phyloP scores from a whole-genome alignment of 2,329 filamentous ascomycete species.

The Peltaster fructicola region DNA sequence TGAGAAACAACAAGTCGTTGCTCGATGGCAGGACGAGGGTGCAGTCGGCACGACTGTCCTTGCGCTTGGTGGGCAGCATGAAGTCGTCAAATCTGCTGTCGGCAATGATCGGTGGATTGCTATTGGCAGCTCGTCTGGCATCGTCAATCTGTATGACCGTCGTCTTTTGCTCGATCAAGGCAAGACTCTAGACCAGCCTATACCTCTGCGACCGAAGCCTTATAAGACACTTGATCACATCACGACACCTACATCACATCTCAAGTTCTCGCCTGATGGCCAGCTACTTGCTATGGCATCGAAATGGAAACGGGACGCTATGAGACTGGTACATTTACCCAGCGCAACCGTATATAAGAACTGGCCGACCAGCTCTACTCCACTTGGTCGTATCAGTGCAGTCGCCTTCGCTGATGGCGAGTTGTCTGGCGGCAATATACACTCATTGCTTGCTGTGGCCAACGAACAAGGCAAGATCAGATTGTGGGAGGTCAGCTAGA shows the following conservation, averaged over 20 bases:
- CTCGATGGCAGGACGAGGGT: slow-evolving; percentile 79
- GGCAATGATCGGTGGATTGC: slow-evolving; percentile 82
- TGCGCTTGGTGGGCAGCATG: slow-evolving; percentile 51
- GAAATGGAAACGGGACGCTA: slow-evolving; percentile 70
- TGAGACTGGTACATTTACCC: slow-evolving; percentile 76
- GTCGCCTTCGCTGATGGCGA: slow-evolving; percentile 29
- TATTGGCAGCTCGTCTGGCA: slow-evolving; percentile 68
- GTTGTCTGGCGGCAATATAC: slow-evolving; percentile 22
- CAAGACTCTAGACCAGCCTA: slow-evolving; percentile 6
- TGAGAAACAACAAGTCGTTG: slow-evolving; percentile 48
- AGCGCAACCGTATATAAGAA: slow-evolving; percentile 90
- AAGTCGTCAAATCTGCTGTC: slow-evolving; percentile 35
- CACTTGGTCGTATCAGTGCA: slow-evolving; percentile 60
- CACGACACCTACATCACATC: slow-evolving; percentile 62
- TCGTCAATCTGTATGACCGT: slow-evolving; percentile 88
- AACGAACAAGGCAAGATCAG: slow-evolving; percentile 80
- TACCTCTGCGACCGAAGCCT: slow-evolving; percentile 55
- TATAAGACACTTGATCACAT: slow-evolving; percentile 65
- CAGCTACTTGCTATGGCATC: slow-evolving; percentile 79
- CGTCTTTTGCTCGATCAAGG: slow-evolving; percentile 33
- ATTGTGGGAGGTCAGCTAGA: slow-evolving; percentile 60
- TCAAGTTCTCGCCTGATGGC: slow-evolving; percentile 73
- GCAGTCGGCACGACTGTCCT: slow-evolving; percentile 72
- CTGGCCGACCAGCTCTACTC: slow-evolving; percentile 86
- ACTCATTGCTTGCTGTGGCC: slow-evolving; percentile 53